Evolutionary conservation across 2,329 filamentous ascomycete genomes (phyloP).

Genomic region (Curvularia sp.): DNA sequence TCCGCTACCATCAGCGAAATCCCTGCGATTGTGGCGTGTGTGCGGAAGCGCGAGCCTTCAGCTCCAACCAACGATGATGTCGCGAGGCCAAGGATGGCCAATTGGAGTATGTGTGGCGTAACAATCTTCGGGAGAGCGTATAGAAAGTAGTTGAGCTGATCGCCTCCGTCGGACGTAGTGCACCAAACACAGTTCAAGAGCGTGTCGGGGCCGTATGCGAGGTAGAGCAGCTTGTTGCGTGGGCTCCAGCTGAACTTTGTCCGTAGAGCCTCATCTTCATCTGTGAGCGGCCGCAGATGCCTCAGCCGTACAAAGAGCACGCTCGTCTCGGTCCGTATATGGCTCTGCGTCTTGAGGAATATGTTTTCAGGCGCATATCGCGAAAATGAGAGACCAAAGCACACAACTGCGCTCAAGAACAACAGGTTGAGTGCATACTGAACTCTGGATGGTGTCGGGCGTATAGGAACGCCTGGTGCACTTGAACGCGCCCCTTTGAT

Average conservation of each 20-base stretch:
- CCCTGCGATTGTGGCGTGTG: conserved; percentile 69
- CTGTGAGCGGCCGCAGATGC: conserved; percentile 64
- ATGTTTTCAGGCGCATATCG: conserved; percentile 78
- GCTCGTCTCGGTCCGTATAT: conserved; percentile 83
- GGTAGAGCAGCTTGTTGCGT: conserved; percentile 79
- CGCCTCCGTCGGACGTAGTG: conserved; percentile 63
- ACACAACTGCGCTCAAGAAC: conserved; percentile 59
- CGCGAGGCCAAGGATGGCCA: conserved; percentile 72
- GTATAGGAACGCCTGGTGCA: conserved; percentile 57
- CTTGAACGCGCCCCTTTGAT: conserved; percentile 63
- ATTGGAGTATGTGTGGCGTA: conserved; percentile 80
- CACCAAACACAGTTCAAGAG: conserved; percentile 84
- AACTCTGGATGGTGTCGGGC: conserved; percentile 62
- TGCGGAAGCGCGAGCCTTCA: conserved; percentile 72
- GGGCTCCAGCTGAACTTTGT: conserved; percentile 65
- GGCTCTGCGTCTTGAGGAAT: conserved; percentile 77
- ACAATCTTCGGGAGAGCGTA: conserved; percentile 79
- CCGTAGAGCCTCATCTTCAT: conserved; percentile 69
- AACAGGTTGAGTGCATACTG: conserved; percentile 68
- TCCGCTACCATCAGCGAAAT: conserved; percentile 68
- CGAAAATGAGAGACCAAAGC: conserved; percentile 69
- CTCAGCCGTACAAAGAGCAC: conserved; percentile 81
- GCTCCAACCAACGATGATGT: conserved; percentile 74
- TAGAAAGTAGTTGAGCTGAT: conserved; percentile 74
- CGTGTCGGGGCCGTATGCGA: conserved; percentile 78